A percentile compares a stretch with the other conserved stretches of the same genome.
These are phyloP conservation scores for Apostasia ramifera DNA, from an alignment of 106 monocot species.

Conservation along the genomic window DNA sequence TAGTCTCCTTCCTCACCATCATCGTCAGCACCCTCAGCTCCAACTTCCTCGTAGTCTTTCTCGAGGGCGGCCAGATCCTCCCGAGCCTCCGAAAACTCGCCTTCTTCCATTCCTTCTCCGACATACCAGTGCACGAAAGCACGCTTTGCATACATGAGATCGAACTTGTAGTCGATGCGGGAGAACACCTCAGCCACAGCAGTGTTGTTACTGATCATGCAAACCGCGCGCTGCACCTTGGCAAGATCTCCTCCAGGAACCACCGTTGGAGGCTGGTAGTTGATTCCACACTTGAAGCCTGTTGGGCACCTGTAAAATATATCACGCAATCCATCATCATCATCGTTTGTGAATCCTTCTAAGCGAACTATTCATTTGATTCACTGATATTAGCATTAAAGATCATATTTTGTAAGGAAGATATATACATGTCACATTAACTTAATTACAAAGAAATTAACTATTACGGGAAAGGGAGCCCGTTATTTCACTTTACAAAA, in stretches of 20 bases:
- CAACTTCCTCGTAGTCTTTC: slow-evolving; percentile 61
- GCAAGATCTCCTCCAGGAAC: slow-evolving; percentile 43
- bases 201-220: slow-evolving; percentile 21
- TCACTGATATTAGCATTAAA: no score
- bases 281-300: slow-evolving; percentile 42
- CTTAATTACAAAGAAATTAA: no score
- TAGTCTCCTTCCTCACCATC: slow-evolving; percentile 21
- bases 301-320: slow-evolving; percentile 13
- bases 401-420: no score
- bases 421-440: no score
- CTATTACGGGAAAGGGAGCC: no score
- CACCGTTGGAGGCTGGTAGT: slow-evolving; percentile 88
- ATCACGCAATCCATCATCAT: no score
- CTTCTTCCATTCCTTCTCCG: slow-evolving; percentile 22
- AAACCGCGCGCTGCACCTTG: slow-evolving; percentile 18
- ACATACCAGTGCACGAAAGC: slow-evolving; percentile 23
- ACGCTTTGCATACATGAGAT: slow-evolving; percentile 20
- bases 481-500: no score
- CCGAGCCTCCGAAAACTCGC: slow-evolving; percentile 17
- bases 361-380: no score
- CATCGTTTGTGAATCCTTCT: no score
- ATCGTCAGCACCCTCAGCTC: slow-evolving; percentile 12
- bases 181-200: slow-evolving; percentile 17
- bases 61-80: slow-evolving; percentile 68
- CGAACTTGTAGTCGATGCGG: slow-evolving; percentile 22